A percentile compares a stretch with the other conserved stretches of the same genome.
Conservation (phyloP, 495 filamentous ascomycete genomes). For the Penicillium psychrofluorescens region DNA sequence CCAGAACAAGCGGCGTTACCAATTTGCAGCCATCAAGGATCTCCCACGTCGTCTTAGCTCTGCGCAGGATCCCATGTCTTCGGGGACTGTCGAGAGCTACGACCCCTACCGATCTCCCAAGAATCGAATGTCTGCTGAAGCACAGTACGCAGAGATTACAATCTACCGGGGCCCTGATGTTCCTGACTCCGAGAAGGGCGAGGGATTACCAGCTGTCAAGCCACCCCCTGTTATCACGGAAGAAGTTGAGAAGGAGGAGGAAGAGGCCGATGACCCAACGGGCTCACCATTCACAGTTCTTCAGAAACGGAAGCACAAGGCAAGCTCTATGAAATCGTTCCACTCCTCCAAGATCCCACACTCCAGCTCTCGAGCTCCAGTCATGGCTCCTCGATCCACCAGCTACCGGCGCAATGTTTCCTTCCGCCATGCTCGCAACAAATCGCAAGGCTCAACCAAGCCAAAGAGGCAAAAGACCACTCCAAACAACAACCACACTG, state of each 20-base stretch:
- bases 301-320: constrained; percentile 27
- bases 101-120: constrained; percentile 76
- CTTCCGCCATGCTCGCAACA: constrained; percentile 56
- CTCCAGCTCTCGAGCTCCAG: constrained; percentile 54
- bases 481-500: constrained; percentile 1
- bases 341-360: constrained; percentile 26
- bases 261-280: constrained; percentile 7
- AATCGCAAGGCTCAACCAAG: constrained; percentile 33
- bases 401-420: constrained; percentile 73
- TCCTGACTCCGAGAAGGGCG: not conserved
- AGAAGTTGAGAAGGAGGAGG: constrained; percentile 13
- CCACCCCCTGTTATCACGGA: constrained; percentile 18
- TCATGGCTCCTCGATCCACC: constrained; percentile 45
- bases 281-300: constrained; percentile 29
- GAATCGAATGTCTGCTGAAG: constrained; percentile 29
- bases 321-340: constrained; percentile 32
- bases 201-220: constrained; percentile 7
- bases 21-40: constrained; percentile 65
- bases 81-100: constrained; percentile 54
- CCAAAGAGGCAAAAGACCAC: constrained; percentile 14
- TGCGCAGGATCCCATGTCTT: constrained; percentile 39
- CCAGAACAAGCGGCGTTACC: constrained; percentile 46
- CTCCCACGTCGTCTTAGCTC: constrained; percentile 35
- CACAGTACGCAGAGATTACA: constrained; percentile 54
- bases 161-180: constrained; percentile 46